phyloP scores from a whole-genome alignment of 768 basidiomycete genomes.

The Nevesoporus exiguus region DNA sequence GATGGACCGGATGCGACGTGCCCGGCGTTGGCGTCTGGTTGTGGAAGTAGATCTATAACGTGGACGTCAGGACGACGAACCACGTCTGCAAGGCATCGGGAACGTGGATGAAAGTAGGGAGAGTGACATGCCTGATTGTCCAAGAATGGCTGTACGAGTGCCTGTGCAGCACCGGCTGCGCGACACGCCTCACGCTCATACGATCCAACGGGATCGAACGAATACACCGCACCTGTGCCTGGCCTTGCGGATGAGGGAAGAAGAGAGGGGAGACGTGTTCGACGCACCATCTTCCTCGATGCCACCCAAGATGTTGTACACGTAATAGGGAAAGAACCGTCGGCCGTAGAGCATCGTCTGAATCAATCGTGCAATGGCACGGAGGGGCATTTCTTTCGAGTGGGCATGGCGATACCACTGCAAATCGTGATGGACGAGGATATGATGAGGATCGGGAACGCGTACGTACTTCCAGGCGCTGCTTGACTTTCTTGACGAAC shows the following conservation, averaged over 20 bases:
- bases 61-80: background rate
- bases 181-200: constrained; percentile 98
- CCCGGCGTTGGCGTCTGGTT: constrained; percentile 81
- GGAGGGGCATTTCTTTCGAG: constrained; percentile 95
- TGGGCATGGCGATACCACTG: constrained; percentile 99
- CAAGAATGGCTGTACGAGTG: constrained; percentile 93
- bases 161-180: constrained; percentile 93
- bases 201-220: constrained; percentile 98
- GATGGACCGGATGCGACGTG: constrained; percentile 70
- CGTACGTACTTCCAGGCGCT: constrained; percentile 82
- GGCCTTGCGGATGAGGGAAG: constrained; percentile 9
- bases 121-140: constrained; percentile 84
- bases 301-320: constrained; percentile 94
- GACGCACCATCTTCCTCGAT: constrained; percentile 92
- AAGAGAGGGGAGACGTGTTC: background rate
- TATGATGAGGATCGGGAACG: background rate
- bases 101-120: constrained; percentile 15
- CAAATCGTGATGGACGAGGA: background rate
- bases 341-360: constrained; percentile 97
- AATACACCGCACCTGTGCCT: constrained; percentile 97
- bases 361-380: constrained; percentile 94
- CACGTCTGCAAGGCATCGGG: constrained; percentile 50
- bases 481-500: constrained; percentile 95
- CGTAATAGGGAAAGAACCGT: constrained; percentile 98
- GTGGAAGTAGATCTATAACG: constrained; percentile 89